Percentiles rank a stretch among this genome's conserved stretches.
These are phyloP conservation scores for Balakata baccata DNA, from an alignment of 345 rosid species.

Conservation along the genomic window DNA sequence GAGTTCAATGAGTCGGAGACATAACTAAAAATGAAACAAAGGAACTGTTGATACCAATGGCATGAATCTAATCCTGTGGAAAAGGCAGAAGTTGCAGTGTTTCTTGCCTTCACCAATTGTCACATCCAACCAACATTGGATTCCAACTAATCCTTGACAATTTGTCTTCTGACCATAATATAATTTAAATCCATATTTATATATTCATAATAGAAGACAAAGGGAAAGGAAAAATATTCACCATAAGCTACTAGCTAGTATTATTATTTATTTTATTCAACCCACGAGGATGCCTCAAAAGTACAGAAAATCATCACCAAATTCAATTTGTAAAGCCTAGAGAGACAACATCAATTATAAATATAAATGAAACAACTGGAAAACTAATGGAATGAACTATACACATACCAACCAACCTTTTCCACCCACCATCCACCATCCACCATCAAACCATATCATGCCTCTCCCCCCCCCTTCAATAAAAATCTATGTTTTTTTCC, in stretches of 20 bases:
- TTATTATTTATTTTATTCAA: conserved; percentile 33
- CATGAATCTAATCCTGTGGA: background rate
- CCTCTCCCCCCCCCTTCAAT: background rate
- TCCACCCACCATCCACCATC: conserved; percentile 16
- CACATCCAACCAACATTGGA: conserved; percentile 23
- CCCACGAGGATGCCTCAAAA: conserved; percentile 22
- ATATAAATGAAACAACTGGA: conserved; percentile 10
- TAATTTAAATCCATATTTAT: too few relatives aligned
- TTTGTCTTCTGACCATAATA: conserved; percentile 18
- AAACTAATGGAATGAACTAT: conserved; percentile 31
- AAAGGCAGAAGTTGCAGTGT: background rate
- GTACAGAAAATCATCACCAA: conserved; percentile 29
- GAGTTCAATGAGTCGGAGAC: too few relatives aligned
- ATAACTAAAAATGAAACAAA: too few relatives aligned
- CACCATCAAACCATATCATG: background rate
- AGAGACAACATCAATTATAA: conserved; percentile 25
- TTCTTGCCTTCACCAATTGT: conserved; percentile 2
- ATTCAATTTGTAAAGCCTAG: conserved; percentile 27
- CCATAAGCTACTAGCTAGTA: background rate
- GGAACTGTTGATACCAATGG: too few relatives aligned
- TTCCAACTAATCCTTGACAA: conserved; percentile 33
- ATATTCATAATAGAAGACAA: background rate
- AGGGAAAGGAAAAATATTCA: background rate
- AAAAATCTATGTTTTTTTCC: conserved; percentile 28
- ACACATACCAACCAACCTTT: conserved; percentile 33